Base-by-base conservation (phyloP, 345 rosid genomes). In the Stellera chamaejasme region DNA sequence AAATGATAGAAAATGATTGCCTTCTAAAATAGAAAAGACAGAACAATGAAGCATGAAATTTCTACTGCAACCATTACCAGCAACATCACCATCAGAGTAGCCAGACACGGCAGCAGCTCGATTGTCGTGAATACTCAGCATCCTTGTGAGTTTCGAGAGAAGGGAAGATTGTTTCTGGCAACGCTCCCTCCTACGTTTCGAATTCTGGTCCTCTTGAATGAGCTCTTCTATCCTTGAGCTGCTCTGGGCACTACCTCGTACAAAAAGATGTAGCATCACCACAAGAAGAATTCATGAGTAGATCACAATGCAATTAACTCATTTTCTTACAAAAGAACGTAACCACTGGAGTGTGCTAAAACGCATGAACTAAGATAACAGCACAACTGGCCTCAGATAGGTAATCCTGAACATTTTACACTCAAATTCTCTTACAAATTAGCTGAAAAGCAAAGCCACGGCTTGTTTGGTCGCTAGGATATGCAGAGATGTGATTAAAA, bases 121-220 rank as follows among this genome's bases (percentile, higher is more conserved):
- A 66, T 85, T 94, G 58, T 94, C 99, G 36, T 90, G 99, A 64
- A 94, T 59, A 68, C 97, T 70, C 23, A 94, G 95, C 73, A 77
- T 83, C 69, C 96, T 80, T 0, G 84, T 79, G 56, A 94, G 90
- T 68, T 82, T 83, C 10, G 87, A 83, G 56, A 94, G 84, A 69
- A 87, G 80, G 58, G 88, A 74, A 2, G 97, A 90, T 64, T 90
- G 99, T 66, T 85, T 90, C 82, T 82, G 83, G 73, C 63, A 74
- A 10, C 85, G 85, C 61, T 90, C 97, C 71, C 99, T 74, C 73
- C 63, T 77, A n/a, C 77, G 72, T 73, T 78, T 90, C 27, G 74
- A 95, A 52, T 90, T 94, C 59, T 80, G 87, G 63, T 90, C 99
- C 75, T 94, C 99, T 73, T 77, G 83, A 51, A 94, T 89, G 68